These are phyloP conservation scores for Metschnikowia gruessii DNA, from an alignment of 805 yeast species.

Conservation along the genomic window DNA sequence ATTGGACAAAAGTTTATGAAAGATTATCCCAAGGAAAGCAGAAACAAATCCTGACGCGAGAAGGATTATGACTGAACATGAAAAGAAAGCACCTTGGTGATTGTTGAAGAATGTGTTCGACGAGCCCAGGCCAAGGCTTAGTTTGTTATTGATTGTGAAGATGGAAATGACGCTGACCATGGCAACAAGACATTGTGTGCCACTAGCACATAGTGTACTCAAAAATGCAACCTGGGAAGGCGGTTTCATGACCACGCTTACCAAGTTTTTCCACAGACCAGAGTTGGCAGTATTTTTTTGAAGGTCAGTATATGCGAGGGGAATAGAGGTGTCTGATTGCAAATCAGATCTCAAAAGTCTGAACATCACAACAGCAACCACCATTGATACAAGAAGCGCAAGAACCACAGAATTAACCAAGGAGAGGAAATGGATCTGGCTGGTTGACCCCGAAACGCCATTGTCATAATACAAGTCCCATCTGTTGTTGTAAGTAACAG, in stretches of 20 bases:
- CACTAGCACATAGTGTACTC: conserved; percentile 63
- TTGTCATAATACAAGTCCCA: conserved; percentile 70
- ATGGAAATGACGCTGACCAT: conserved; percentile 57
- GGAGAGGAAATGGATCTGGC: conserved; percentile 73
- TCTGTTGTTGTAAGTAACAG: conserved; percentile 61
- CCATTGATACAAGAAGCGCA: conserved; percentile 55
- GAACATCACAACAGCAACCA: conserved; percentile 63
- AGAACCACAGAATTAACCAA: conserved; percentile 68
- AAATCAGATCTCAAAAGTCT: conserved; percentile 54
- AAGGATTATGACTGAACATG: conserved; percentile 58
- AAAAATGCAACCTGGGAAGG: conserved; percentile 51
- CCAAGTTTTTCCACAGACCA: conserved; percentile 49
- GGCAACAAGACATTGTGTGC: conserved; percentile 69
- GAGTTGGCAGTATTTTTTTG: conserved; percentile 1
- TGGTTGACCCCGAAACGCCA: conserved; percentile 42
- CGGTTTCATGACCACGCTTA: conserved; percentile 50
- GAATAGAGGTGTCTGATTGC: conserved; percentile 29
- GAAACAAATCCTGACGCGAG: conserved; percentile 71
- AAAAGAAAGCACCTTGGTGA: conserved; percentile 63
- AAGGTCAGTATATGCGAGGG: conserved; percentile 14
- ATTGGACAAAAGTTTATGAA: conserved; percentile 54
- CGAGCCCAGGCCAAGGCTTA: conserved; percentile 28
- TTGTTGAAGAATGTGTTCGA: conserved; percentile 60
- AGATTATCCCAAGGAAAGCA: conserved; percentile 66
- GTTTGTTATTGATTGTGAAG: conserved; percentile 39